These are phyloP conservation scores for Tylopilus microsporus DNA, from an alignment of 1,284 basidiomycete species.

Conservation along the genomic window DNA sequence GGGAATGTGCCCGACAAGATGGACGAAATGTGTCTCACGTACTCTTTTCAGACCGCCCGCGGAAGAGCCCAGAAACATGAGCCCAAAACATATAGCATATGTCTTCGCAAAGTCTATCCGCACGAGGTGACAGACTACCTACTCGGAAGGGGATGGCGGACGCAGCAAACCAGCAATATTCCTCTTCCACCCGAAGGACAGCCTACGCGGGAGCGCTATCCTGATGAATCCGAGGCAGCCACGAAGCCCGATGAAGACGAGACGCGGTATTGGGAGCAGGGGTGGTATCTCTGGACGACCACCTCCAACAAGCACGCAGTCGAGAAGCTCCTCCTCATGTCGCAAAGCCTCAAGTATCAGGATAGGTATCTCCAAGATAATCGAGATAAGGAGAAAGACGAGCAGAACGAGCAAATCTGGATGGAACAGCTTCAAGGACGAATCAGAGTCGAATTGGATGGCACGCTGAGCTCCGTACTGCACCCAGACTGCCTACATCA, in stretches of 20 bases:
- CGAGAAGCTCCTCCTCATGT: constrained; percentile 59
- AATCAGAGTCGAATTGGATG: constrained; percentile 28
- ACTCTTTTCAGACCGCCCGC: constrained; percentile 59
- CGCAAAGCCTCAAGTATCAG: constrained; percentile 49
- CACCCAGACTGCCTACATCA: constrained; percentile 22
- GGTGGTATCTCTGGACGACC: constrained; percentile 69
- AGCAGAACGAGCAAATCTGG: constrained; percentile 15
- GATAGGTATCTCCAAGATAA: constrained; percentile 30
- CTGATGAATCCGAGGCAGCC: constrained; percentile 35
- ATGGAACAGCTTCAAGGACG: constrained; percentile 20
- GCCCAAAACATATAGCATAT: constrained; percentile 63
- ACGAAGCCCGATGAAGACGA: constrained; percentile 30
- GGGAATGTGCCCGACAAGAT: constrained; percentile 53
- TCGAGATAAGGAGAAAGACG: constrained; percentile 10
- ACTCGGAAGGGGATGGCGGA: constrained; percentile 29
- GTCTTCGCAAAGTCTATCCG: constrained; percentile 65
- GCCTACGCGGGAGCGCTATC: constrained; percentile 24
- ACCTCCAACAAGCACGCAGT: constrained; percentile 48
- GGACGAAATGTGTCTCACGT: constrained; percentile 73
- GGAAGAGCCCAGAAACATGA: constrained; percentile 53
- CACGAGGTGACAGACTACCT: constrained; percentile 64
- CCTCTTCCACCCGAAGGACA: constrained; percentile 64
- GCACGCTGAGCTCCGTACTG: constrained; percentile 23
- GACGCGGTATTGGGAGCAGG: constrained; percentile 62
- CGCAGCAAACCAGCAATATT: constrained; percentile 31